A percentile compares a stretch with the other conserved stretches of the same genome.
phyloP scores from a whole-genome alignment of 371 early-diverging fungal genomes.

The Coemansia sp. region DNA sequence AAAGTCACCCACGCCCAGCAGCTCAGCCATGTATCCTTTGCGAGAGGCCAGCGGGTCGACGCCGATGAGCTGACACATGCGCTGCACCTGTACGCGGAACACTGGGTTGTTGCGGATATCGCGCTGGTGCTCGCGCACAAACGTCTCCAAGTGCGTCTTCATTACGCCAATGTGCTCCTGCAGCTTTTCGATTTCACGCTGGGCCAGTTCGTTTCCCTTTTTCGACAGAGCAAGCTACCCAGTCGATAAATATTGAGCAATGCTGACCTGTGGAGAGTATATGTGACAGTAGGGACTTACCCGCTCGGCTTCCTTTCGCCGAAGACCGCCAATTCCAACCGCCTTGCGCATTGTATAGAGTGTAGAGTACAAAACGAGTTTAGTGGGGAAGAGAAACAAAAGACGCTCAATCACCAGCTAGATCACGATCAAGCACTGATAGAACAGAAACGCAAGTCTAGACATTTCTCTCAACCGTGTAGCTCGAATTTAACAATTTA shows the following conservation, averaged over 20 bases:
- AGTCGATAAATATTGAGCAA: too few species aligned
- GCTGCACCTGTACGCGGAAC: conserved; percentile 88
- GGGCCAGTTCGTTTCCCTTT: conserved; percentile 42
- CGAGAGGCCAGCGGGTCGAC: conserved; percentile 95
- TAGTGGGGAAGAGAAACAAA: not conserved
- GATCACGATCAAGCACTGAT: not conserved
- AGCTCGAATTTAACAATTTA: too few species aligned
- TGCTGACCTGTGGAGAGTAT: too few species aligned
- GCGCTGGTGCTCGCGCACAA: conserved; percentile 80
- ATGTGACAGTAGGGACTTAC: conserved; percentile 13
- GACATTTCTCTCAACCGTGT: too few species aligned
- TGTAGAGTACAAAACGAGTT: not conserved
- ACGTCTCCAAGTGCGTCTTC: conserved; percentile 77
- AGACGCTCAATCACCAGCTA: not conserved
- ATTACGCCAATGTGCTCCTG: conserved; percentile 75
- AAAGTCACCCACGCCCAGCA: conserved; percentile 95
- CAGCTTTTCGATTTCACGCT: conserved; percentile 54
- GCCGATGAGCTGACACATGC: conserved; percentile 90
- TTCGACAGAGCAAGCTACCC: conserved; percentile 17
- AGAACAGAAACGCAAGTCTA: too few species aligned
- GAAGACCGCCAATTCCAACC: conserved; percentile 57
- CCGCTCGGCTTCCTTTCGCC: conserved; percentile 50
- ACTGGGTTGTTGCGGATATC: conserved; percentile 86
- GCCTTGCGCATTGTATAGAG: conserved; percentile 35
- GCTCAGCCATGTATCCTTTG: conserved; percentile 92